Conservation (phyloP, 2,329 filamentous ascomycete species). For the Bipolaris oryzae region DNA sequence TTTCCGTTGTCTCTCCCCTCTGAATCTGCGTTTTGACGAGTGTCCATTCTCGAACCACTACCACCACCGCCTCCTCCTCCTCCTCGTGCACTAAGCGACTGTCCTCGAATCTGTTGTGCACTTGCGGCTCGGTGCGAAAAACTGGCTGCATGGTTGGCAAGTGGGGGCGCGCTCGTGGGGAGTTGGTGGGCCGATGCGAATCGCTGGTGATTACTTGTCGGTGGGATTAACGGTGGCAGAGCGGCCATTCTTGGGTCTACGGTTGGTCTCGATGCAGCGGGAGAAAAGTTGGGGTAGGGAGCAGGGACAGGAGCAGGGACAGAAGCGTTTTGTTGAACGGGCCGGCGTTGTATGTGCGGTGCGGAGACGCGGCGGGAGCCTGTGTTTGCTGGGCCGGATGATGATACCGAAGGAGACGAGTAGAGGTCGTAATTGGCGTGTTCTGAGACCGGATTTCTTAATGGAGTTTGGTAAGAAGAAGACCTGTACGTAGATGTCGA, state of each 20-base stretch:
- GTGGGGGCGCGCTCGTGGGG: slow-evolving; percentile 29
- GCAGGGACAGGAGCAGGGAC: slow-evolving; percentile 8
- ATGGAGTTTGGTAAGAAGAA: slow-evolving; percentile 24
- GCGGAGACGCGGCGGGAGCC: slow-evolving; percentile 34
- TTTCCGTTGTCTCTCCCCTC: slow-evolving; percentile 5
- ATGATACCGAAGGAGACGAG: slow-evolving; percentile 28
- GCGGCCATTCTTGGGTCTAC: slow-evolving; percentile 8
- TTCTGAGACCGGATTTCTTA: slow-evolving; percentile 17
- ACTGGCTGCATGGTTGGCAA: slow-evolving; percentile 7
- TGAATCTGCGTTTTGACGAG: background rate
- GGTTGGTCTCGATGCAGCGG: background rate
- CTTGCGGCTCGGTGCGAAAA: background rate
- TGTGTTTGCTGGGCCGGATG: slow-evolving; percentile 8
- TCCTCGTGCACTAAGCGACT: slow-evolving; percentile 5
- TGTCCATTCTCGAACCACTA: background rate
- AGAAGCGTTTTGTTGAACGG: slow-evolving; percentile 4
- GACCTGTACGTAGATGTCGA: slow-evolving; percentile 3
- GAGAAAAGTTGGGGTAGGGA: slow-evolving; percentile 17
- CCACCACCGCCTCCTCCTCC: no score
- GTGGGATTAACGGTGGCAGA: slow-evolving; percentile 24
- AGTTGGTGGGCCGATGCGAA: slow-evolving; percentile 2
- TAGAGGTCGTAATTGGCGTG: slow-evolving; percentile 31
- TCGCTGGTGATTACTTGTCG: background rate
- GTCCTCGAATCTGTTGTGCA: background rate
- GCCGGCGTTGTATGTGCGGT: slow-evolving; percentile 27